Evolutionary conservation across 2,329 filamentous ascomycete species (phyloP).

Genomic region (Aureobasidium lini): DNA sequence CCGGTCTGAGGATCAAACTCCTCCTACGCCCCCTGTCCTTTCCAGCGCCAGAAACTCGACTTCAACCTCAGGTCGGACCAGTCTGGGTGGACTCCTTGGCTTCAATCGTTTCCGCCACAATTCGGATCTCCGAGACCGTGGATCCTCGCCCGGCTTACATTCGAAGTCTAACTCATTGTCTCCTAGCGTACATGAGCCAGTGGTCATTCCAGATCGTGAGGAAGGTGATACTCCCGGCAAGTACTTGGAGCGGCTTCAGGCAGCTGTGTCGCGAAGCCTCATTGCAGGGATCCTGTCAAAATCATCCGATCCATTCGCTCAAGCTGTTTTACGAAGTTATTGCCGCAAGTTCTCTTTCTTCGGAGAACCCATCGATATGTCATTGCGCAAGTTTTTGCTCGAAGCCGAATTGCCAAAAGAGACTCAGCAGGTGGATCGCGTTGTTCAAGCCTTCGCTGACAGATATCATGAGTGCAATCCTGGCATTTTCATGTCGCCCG

Average conservation of each 20-base stretch:
- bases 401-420: constrained; percentile 94
- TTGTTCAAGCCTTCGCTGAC: constrained; percentile 88
- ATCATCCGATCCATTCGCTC: constrained; percentile 74
- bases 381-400: constrained; percentile 89
- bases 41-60: constrained; percentile 63
- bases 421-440: constrained; percentile 95
- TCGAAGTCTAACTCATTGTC: constrained; percentile 83
- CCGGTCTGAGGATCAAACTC: constrained; percentile 62
- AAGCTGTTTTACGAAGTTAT: constrained; percentile 80
- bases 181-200: constrained; percentile 57
- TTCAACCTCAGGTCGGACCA: constrained; percentile 79
- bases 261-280: constrained; percentile 67
- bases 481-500: constrained; percentile 81
- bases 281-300: constrained; percentile 84
- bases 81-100: constrained; percentile 81
- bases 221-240: constrained; percentile 86
- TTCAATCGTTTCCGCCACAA: constrained; percentile 73
- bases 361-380: constrained; percentile 96
- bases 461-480: constrained; percentile 98
- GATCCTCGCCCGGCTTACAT: constrained; percentile 63
- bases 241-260: constrained; percentile 78
- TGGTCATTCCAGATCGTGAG: constrained; percentile 65
- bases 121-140: constrained; percentile 61
- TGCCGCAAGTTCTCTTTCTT: constrained; percentile 95
- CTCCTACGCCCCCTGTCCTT: constrained; percentile 55